A percentile compares a stretch with the other conserved stretches of the same genome.
phyloP scores from a whole-genome alignment of 306 rosid genomes.

The Abrus precatorius region DNA sequence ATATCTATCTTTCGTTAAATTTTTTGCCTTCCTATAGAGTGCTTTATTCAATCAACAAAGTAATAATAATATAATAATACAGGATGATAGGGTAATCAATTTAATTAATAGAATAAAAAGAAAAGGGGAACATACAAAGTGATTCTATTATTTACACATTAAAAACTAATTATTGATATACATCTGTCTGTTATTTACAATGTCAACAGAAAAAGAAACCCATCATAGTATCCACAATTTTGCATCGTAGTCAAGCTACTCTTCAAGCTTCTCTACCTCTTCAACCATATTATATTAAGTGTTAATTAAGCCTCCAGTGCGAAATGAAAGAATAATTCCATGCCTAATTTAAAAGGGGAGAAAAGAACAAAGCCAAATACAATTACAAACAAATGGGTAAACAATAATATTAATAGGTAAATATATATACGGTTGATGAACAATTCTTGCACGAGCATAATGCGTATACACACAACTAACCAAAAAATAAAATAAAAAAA shows the following conservation, averaged over 20 bases:
- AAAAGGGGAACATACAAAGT: conserved; percentile 25
- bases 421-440: not conserved
- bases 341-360: conserved; percentile 48
- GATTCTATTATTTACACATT: conserved; percentile 70
- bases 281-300: conserved; percentile 59
- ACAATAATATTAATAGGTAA: not conserved
- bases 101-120: conserved; percentile 43
- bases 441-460: not conserved
- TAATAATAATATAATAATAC: not conserved
- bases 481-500: not conserved
- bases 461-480: not conserved
- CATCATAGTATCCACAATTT: conserved; percentile 55
- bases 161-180: conserved; percentile 63
- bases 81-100: conserved; percentile 40
- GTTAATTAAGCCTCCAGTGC: conserved; percentile 67
- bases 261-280: conserved; percentile 69
- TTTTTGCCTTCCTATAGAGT: conserved; percentile 4
- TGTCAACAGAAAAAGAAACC: conserved; percentile 57
- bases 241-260: conserved; percentile 58
- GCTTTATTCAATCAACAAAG: not conserved
- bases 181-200: conserved; percentile 70
- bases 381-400: conserved; percentile 6
- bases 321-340: conserved; percentile 75
- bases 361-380: not conserved
- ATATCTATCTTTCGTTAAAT: not conserved